Percentiles rank a stretch among this genome's conserved stretches.
Conservation (phyloP, 2,329 filamentous ascomycete genomes). For the Aureobasidium zeae region DNA sequence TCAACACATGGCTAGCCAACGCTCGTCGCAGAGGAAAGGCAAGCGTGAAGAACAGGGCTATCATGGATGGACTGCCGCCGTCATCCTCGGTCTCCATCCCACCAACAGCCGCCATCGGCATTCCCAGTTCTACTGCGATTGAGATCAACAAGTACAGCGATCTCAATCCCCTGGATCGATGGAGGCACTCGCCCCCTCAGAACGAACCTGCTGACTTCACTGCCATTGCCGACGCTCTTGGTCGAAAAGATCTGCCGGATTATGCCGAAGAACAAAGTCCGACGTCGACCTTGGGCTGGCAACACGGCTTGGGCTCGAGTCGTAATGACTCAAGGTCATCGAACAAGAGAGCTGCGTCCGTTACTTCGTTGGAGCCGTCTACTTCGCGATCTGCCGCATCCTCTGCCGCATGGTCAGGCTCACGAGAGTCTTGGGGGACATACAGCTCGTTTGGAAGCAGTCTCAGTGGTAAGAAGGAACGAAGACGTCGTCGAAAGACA, state of each 20-base stretch:
- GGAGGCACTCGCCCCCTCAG: conserved; percentile 60
- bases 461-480: conserved; percentile 47
- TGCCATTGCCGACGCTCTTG: conserved; percentile 55
- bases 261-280: conserved; percentile 21
- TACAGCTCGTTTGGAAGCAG: conserved; percentile 41
- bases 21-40: conserved; percentile 75
- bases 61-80: conserved; percentile 40
- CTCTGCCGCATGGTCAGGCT: conserved; percentile 43
- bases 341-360: conserved; percentile 43
- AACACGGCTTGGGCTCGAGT: conserved; percentile 44
- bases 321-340: conserved; percentile 40
- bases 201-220: conserved; percentile 57
- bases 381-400: conserved; percentile 41
- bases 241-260: conserved; percentile 24
- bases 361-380: conserved; percentile 46
- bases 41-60: conserved; percentile 56
- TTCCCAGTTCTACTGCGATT: conserved; percentile 47
- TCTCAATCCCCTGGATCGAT: conserved; percentile 33
- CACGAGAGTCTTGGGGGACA: conserved; percentile 48
- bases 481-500: conserved; percentile 41
- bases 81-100: conserved; percentile 50
- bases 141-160: conserved; percentile 27
- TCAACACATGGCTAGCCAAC: conserved; percentile 88
- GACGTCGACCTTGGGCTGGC: conserved; percentile 30
- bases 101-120: conserved; percentile 59